A percentile compares a stretch with the other conserved stretches of the same genome.
These are phyloP conservation scores for Aaosphaeria pasadenensis DNA, from an alignment of 2,329 filamentous ascomycete genomes.

Conservation along the genomic window DNA sequence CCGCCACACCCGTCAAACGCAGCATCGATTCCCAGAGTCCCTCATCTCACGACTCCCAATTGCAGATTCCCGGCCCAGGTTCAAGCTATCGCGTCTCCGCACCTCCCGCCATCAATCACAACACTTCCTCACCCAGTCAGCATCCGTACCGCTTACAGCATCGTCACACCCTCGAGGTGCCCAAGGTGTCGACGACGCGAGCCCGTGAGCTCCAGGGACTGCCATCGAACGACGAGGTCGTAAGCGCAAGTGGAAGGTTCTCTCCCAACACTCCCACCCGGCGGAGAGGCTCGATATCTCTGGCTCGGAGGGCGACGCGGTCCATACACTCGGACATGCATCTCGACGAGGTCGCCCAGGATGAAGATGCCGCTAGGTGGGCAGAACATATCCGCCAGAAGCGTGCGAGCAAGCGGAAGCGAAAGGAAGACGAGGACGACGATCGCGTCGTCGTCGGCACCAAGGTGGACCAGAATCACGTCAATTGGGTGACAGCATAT, in stretches of 20 bases:
- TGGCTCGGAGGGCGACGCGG: conserved; percentile 76
- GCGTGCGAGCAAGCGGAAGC: conserved; percentile 79
- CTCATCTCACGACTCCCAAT: conserved; percentile 22
- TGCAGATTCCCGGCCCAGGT: conserved; percentile 33
- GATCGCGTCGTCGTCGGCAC: conserved; percentile 87
- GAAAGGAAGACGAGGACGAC: conserved; percentile 88
- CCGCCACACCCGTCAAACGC: conserved; percentile 17
- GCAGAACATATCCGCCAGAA: conserved; percentile 91
- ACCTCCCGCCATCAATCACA: conserved; percentile 56
- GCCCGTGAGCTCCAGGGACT: conserved; percentile 59
- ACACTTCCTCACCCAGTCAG: conserved; percentile 48
- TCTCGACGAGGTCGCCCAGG: conserved; percentile 77
- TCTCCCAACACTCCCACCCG: conserved; percentile 65
- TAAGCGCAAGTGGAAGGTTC: conserved; percentile 74
- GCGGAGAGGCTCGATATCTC: conserved; percentile 77
- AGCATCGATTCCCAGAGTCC: conserved; percentile 14
- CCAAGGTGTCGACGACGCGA: conserved; percentile 62
- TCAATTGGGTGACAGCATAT: conserved; percentile 97
- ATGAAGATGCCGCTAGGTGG: conserved; percentile 90
- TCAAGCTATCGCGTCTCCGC: conserved; percentile 57
- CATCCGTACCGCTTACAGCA: conserved; percentile 65
- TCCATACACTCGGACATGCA: conserved; percentile 82
- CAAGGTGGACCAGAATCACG: conserved; percentile 95
- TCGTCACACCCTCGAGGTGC: conserved; percentile 85
- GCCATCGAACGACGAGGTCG: conserved; percentile 55